Conservation (phyloP, 306 rosid species). For the Gastrolobium bilobum region DNA sequence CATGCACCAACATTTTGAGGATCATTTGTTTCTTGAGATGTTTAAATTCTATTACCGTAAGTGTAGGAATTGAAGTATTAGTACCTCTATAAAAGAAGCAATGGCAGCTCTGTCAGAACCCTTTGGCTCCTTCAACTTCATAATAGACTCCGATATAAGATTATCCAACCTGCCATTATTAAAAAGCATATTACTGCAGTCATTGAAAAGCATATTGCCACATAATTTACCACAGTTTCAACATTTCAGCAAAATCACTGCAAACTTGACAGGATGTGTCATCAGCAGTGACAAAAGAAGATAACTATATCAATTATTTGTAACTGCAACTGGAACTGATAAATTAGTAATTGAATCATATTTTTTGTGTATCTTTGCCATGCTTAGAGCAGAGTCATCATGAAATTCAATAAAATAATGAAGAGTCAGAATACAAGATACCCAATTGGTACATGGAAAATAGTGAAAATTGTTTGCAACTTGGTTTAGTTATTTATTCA, state of each 20-base stretch:
- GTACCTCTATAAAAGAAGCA: slow-evolving; percentile 88
- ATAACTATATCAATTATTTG: slow-evolving; percentile 9
- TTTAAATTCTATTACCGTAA: slow-evolving; percentile 23
- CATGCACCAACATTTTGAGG: slow-evolving; percentile 39
- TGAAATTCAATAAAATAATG: slow-evolving; percentile 38
- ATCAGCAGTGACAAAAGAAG: slow-evolving; percentile 29
- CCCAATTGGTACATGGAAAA: slow-evolving; percentile 17
- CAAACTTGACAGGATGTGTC: slow-evolving; percentile 16
- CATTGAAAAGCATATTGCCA: slow-evolving; percentile 42
- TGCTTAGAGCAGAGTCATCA: slow-evolving; percentile 33
- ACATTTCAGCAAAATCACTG: slow-evolving; percentile 34
- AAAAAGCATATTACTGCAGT: slow-evolving; percentile 30
- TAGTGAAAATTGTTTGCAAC: background rate
- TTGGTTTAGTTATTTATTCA: slow-evolving; percentile 5
- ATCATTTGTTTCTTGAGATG: slow-evolving; percentile 31
- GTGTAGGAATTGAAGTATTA: slow-evolving; percentile 35
- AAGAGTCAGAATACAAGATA: slow-evolving; percentile 11
- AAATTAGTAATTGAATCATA: slow-evolving; percentile 20
- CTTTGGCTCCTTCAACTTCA: slow-evolving; percentile 85
- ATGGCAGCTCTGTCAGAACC: slow-evolving; percentile 90
- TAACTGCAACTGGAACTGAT: slow-evolving; percentile 11
- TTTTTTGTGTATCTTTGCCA: slow-evolving; percentile 20
- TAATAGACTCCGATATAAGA: slow-evolving; percentile 77
- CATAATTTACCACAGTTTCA: slow-evolving; percentile 36
- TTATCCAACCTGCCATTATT: slow-evolving; percentile 80